Conservation (phyloP, 495 filamentous ascomycete genomes). For the Trichoderma gamsii region DNA sequence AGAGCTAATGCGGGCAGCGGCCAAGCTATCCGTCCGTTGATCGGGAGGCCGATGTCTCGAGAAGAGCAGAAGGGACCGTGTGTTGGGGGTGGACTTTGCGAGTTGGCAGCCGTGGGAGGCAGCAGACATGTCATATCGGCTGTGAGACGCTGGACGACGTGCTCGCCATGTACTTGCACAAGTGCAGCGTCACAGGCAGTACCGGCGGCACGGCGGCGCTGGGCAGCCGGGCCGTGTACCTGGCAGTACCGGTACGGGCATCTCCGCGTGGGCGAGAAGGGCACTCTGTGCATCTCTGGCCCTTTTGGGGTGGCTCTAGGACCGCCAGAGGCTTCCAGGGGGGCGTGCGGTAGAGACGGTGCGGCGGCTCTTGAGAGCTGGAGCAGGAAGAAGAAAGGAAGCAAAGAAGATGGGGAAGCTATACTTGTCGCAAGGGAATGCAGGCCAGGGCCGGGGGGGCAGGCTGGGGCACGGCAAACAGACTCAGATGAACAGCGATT, state of each 20-base stretch:
- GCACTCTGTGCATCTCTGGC: background rate
- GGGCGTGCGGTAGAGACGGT: background rate
- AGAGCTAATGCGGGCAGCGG: conserved; percentile 12
- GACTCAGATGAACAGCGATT: conserved; percentile 3
- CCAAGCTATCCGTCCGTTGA: conserved; percentile 13
- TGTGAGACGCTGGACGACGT: conserved; percentile 11
- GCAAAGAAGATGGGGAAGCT: background rate
- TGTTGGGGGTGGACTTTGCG: conserved; percentile 2
- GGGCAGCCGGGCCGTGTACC: background rate
- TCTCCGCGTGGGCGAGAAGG: background rate
- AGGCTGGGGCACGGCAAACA: background rate
- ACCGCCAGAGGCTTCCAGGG: background rate
- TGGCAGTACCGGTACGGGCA: background rate
- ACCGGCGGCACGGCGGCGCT: background rate
- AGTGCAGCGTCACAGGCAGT: background rate
- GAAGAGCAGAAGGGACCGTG: background rate
- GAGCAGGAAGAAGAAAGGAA: background rate
- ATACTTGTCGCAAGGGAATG: background rate
- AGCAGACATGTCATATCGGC: conserved; percentile 14
- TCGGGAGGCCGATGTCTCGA: conserved; percentile 9
- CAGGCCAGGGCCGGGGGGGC: background rate
- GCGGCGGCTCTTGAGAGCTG: conserved; percentile 8
- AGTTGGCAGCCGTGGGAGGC: conserved; percentile 1
- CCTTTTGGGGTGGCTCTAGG: background rate
- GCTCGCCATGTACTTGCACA: background rate